phyloP scores from a whole-genome alignment of 176 grass and related monocot species.

The Oryza punctata region DNA sequence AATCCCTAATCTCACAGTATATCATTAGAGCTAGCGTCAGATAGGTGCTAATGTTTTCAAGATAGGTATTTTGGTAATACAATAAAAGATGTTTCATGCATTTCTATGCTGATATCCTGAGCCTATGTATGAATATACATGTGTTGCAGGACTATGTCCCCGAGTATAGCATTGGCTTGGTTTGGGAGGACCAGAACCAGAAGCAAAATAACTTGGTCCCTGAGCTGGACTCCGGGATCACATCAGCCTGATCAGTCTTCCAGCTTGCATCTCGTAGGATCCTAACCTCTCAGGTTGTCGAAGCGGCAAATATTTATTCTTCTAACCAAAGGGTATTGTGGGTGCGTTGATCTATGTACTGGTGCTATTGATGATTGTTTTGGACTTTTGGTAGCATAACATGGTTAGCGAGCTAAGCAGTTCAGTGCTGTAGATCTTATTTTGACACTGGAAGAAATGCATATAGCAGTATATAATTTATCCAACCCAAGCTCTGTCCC shows the following conservation, averaged over 20 bases:
- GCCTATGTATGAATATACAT: neutral
- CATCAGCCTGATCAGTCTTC: conserved; percentile 38
- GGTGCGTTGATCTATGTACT: conserved; percentile 12
- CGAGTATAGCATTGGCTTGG: conserved; percentile 57
- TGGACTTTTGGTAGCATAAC: conserved; percentile 25
- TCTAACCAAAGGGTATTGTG: conserved; percentile 26
- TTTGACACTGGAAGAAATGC: conserved; percentile 17
- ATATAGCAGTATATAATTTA: neutral
- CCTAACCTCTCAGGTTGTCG: conserved; percentile 25
- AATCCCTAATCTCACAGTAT: neutral
- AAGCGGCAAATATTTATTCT: conserved; percentile 1
- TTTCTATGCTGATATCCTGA: neutral
- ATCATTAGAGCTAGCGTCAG: neutral
- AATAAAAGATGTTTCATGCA: neutral
- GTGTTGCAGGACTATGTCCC: conserved; percentile 60
- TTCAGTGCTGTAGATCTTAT: conserved; percentile 9
- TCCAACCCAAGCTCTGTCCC: neutral
- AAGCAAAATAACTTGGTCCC: conserved; percentile 57
- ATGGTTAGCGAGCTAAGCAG: conserved; percentile 2
- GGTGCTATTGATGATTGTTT: conserved; percentile 23
- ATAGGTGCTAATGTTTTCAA: neutral
- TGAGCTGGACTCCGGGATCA: conserved; percentile 56
- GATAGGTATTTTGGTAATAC: neutral
- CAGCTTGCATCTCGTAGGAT: neutral
- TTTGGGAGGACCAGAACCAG: conserved; percentile 71